phyloP scores from a whole-genome alignment of 495 filamentous ascomycete species.

The Penicillium robsamsonii region DNA sequence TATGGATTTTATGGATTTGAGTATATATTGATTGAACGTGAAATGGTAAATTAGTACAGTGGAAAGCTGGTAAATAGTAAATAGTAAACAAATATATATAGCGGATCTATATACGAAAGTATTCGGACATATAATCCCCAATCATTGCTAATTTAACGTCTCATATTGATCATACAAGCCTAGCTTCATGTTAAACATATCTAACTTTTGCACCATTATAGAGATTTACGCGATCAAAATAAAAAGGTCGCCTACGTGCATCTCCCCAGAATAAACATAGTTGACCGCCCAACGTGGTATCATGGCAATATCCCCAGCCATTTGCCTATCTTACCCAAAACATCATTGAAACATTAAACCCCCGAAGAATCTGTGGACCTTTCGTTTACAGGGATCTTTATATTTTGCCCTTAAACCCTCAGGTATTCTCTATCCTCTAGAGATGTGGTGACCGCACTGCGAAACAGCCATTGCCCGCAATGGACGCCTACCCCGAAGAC shows the following conservation, averaged over 20 bases:
- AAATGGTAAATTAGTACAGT: neutral
- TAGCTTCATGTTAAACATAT: too few relatives aligned
- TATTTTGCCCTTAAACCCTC: neutral
- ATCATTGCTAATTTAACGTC: too few relatives aligned
- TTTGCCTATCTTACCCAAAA: slow-evolving; percentile 6
- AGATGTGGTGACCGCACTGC: slow-evolving; percentile 42
- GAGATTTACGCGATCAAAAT: neutral
- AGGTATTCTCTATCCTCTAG: slow-evolving; percentile 12
- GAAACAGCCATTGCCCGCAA: slow-evolving; percentile 47
- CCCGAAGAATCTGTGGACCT: neutral
- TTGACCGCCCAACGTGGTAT: slow-evolving; percentile 8
- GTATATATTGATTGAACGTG: neutral
- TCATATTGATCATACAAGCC: too few relatives aligned
- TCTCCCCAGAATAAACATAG: neutral
- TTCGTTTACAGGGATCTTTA: neutral
- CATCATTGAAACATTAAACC: neutral
- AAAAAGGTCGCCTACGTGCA: neutral
- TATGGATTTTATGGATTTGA: neutral
- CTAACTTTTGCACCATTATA: neutral
- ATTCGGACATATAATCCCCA: too few relatives aligned
- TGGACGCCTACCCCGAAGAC: slow-evolving; percentile 84
- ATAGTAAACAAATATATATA: neutral
- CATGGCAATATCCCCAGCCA: slow-evolving; percentile 9
- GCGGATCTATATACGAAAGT: neutral
- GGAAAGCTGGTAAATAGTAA: too few relatives aligned